These are phyloP conservation scores for Amborella trichopoda DNA, from an alignment of 164 flowering plant genomes.

Conservation along the genomic window DNA sequence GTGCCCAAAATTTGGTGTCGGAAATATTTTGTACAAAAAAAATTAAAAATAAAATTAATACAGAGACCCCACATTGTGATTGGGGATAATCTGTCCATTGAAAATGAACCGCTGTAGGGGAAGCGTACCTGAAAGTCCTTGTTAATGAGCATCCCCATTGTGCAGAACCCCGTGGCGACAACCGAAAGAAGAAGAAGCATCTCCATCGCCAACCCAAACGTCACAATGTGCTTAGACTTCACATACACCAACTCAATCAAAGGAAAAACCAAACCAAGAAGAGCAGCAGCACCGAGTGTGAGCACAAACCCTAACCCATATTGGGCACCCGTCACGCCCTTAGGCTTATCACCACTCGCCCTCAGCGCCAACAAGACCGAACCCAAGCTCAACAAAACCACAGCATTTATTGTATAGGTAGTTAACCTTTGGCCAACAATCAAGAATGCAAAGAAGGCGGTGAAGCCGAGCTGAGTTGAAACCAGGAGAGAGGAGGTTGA, in stretches of 20 bases:
- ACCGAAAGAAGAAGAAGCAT: slow-evolving; percentile 9
- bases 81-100: too few species aligned
- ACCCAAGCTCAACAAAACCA: slow-evolving; percentile 20
- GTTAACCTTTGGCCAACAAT: slow-evolving; percentile 19
- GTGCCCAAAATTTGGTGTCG: too few species aligned
- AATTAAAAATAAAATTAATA: too few species aligned
- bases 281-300: slow-evolving; percentile 8
- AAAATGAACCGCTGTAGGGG: too few species aligned
- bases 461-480: slow-evolving; percentile 22
- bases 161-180: slow-evolving; percentile 13
- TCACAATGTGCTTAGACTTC: slow-evolving; percentile 7
- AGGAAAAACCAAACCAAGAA: slow-evolving; percentile 13
- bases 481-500: slow-evolving; percentile 18
- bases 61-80: too few species aligned
- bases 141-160: slow-evolving; percentile 15
- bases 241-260: slow-evolving; percentile 8
- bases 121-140: slow-evolving; percentile 22
- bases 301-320: slow-evolving; percentile 17
- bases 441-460: slow-evolving; percentile 18
- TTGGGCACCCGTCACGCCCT: slow-evolving; percentile 6
- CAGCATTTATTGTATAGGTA: slow-evolving; percentile 14
- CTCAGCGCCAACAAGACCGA: slow-evolving; percentile 14
- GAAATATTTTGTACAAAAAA: too few species aligned
- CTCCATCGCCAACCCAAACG: slow-evolving; percentile 16
- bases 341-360: slow-evolving; percentile 12